Percentiles rank a stretch among this genome's conserved stretches.
These are phyloP conservation scores for Diaporthe citriasiana DNA, from an alignment of 2,329 filamentous ascomycete species.

Conservation along the genomic window DNA sequence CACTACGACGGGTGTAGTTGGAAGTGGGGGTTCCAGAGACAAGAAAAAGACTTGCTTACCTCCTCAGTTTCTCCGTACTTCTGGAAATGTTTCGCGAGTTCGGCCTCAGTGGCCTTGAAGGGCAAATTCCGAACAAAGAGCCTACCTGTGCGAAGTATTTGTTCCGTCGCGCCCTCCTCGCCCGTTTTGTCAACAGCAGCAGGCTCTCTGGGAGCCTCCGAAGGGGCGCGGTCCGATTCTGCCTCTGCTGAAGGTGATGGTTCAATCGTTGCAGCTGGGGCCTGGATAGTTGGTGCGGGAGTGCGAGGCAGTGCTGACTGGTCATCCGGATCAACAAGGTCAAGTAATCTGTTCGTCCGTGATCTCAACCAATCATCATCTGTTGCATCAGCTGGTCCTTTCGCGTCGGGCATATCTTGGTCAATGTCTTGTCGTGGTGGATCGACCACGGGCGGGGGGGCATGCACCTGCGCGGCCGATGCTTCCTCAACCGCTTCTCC, in stretches of 20 bases:
- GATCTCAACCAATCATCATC: slow-evolving; percentile 95
- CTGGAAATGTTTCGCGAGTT: slow-evolving; percentile 80
- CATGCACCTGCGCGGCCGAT: slow-evolving; percentile 34
- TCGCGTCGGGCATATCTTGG: slow-evolving; percentile 25
- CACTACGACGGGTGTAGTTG: slow-evolving; percentile 56
- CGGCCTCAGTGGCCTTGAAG: slow-evolving; percentile 82
- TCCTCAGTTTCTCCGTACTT: slow-evolving; percentile 85
- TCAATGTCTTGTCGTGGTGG: slow-evolving; percentile 21
- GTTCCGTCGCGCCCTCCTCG: slow-evolving; percentile 64
- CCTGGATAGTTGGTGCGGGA: slow-evolving; percentile 44
- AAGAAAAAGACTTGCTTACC: slow-evolving; percentile 71
- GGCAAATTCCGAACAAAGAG: slow-evolving; percentile 92
- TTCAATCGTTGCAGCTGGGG: slow-evolving; percentile 40
- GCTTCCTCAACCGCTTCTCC: slow-evolving; percentile 40
- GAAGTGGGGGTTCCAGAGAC: slow-evolving; percentile 38
- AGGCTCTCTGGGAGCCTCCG: slow-evolving; percentile 45
- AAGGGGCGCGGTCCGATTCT: slow-evolving; percentile 39
- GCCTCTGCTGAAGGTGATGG: slow-evolving; percentile 38
- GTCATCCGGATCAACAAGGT: slow-evolving; percentile 83
- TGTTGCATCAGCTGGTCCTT: slow-evolving; percentile 61
- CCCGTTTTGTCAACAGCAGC: slow-evolving; percentile 48
- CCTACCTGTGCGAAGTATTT: slow-evolving; percentile 79
- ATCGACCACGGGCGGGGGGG: slow-evolving; percentile 34
- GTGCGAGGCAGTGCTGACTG: slow-evolving; percentile 45
- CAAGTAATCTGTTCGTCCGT: slow-evolving; percentile 87